A percentile compares a stretch with the other conserved stretches of the same genome.
Evolutionary conservation across 768 basidiomycete species (phyloP).

Genomic region (Agaricus blazei): DNA sequence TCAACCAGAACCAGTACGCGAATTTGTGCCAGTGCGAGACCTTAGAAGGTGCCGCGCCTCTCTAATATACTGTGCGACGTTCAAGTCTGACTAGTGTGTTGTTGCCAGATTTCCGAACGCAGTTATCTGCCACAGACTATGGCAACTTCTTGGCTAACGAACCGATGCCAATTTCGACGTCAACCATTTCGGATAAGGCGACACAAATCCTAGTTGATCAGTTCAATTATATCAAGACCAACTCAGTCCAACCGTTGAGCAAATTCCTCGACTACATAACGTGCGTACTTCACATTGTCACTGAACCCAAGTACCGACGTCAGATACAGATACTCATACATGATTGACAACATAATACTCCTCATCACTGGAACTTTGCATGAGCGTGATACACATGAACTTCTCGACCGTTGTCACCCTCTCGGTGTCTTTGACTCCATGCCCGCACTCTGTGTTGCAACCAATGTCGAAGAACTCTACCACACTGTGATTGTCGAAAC

Average conservation of each 20-base stretch:
- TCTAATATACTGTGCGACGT: not conserved
- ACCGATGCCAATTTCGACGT: constrained; percentile 86
- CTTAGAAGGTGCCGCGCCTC: constrained; percentile 67
- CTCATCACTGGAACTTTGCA: constrained; percentile 97
- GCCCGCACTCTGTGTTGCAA: constrained; percentile 98
- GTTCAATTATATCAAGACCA: constrained; percentile 89
- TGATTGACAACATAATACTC: constrained; percentile 99
- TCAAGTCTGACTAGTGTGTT: not conserved
- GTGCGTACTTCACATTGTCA: constrained; percentile 42
- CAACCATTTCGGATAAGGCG: constrained; percentile 95
- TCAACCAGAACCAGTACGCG: constrained; percentile 85
- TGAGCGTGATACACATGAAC: constrained; percentile 95
- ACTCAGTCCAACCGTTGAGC: constrained; percentile 85
- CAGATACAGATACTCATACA: constrained; percentile 81
- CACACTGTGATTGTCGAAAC: constrained; percentile 97
- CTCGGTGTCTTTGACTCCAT: constrained; percentile 97
- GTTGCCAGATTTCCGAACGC: constrained; percentile 85
- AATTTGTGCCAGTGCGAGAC: constrained; percentile 97
- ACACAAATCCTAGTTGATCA: constrained; percentile 95
- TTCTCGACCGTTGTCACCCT: constrained; percentile 94
- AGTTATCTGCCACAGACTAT: constrained; percentile 95
- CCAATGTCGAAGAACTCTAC: constrained; percentile 97
- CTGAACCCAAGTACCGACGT: not conserved
- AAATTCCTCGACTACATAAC: constrained; percentile 98
- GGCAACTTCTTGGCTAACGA: constrained; percentile 98